Conservation (phyloP, 805 yeast genomes). For the Jamesozyma hellenica region DNA sequence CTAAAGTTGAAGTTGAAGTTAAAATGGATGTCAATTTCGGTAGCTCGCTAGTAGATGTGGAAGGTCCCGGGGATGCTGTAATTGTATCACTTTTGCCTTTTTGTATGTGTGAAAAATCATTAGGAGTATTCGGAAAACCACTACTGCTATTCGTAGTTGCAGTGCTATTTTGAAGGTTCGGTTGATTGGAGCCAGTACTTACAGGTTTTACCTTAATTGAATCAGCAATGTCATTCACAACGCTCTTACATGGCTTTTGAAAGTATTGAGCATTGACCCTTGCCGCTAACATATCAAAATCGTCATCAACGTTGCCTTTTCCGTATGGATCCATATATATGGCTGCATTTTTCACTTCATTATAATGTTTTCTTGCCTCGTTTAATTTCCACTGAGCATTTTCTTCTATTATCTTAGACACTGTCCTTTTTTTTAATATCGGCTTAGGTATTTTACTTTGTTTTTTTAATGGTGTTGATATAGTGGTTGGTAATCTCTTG, state of each 20-base stretch:
- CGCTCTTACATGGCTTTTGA: slow-evolving; percentile 1
- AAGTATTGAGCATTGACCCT: slow-evolving; percentile 30
- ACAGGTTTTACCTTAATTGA: too few relatives aligned
- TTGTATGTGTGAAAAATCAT: too few relatives aligned
- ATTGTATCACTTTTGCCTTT: not conserved
- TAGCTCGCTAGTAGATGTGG: not conserved
- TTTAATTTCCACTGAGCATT: slow-evolving; percentile 30
- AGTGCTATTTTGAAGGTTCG: too few relatives aligned
- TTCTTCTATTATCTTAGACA: slow-evolving; percentile 55
- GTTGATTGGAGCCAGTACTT: too few relatives aligned
- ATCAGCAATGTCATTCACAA: too few relatives aligned
- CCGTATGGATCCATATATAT: slow-evolving; percentile 20
- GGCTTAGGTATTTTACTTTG: slow-evolving; percentile 47
- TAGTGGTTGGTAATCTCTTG: slow-evolving; percentile 18
- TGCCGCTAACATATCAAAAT: slow-evolving; percentile 28
- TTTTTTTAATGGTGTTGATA: slow-evolving; percentile 7
- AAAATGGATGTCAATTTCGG: slow-evolving; percentile 11
- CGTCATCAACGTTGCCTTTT: slow-evolving; percentile 20
- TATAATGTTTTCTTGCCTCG: slow-evolving; percentile 56
- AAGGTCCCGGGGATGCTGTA: not conserved
- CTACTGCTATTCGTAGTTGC: not conserved
- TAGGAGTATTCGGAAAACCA: too few relatives aligned
- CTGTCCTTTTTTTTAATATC: slow-evolving; percentile 76
- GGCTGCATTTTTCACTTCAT: slow-evolving; percentile 19
- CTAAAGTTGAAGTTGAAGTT: slow-evolving; percentile 8